Evolutionary conservation across 495 filamentous ascomycete species (phyloP), one percentile per base, ranked within the genome.

Genomic region (Corynascus novoguineensis): DNA sequence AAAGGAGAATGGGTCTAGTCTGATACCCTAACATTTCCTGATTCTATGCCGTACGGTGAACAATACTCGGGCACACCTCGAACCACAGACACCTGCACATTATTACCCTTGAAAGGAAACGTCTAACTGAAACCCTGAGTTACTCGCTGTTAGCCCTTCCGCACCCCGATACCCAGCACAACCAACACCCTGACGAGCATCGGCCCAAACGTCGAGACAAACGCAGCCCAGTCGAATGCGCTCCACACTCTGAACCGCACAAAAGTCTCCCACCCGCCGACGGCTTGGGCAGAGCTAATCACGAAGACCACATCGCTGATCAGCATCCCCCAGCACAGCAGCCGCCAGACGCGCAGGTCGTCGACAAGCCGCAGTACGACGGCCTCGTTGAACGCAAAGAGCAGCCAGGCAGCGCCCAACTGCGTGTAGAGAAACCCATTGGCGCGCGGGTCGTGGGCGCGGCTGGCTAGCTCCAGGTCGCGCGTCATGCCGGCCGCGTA

Each of bases 371-470:
- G 76, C 40, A 86, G 68, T 19, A 85, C 74, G 21, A 85, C 65
- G 15, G 78, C 80, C 67, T 84, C 80, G 66, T 75, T 81, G 50
- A 85, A 61, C 52, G 80, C 78, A 57, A 85, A 82, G 54, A 77
- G 59, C 8, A 81, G 60, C 69, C 81, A 81, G 14, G 74, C 57
- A 60, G 79, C 77, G 27, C 71, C 78, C 8, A 82, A 69, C 61
- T 80, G 75, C 12, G 71, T 72, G 40, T 78, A 74, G n/a, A 76
- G 71, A 45, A 59, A 61, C 22, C 62, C 44, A 7, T 60, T 48
- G 22, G 46, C 27, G n/a, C n/a, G n/a, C 21, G 53, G 21, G 24
- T 21, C 12, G 53, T 56, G 60, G 48, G 37, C 12, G 5, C 54
- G n/a, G n/a, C n/a, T n/a, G n/a, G n/a, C n/a, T n/a, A n/a, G n/a